phyloP scores from a whole-genome alignment of 177 flowering plant species.

The Vitis hybrid region DNA sequence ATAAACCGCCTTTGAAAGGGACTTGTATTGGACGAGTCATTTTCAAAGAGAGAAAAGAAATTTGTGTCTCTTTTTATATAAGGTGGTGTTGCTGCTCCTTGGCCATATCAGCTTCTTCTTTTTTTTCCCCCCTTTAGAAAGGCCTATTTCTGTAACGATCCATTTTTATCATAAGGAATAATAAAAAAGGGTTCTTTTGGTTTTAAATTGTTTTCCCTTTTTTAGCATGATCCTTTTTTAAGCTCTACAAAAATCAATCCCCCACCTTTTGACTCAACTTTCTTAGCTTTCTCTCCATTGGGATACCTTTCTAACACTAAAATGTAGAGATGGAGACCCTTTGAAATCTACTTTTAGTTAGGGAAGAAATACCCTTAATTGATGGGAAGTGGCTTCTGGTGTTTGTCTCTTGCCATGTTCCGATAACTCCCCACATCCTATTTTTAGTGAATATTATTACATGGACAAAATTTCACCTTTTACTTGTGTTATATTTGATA shows the following conservation, averaged over 20 bases:
- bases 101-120: background rate
- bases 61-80: constrained; percentile 14
- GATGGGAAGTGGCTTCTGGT: background rate
- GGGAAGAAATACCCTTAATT: background rate
- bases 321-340: constrained; percentile 6
- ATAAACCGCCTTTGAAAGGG: constrained; percentile 7
- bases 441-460: too few species aligned
- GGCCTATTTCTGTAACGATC: constrained; percentile 10
- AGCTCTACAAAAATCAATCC: constrained; percentile 5
- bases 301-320: constrained; percentile 9
- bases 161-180: background rate
- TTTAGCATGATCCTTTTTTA: constrained; percentile 27
- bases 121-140: constrained; percentile 6
- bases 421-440: too few species aligned
- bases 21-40: constrained; percentile 19
- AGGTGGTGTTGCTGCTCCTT: background rate
- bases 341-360: background rate
- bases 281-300: constrained; percentile 10
- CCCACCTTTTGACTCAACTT: constrained; percentile 42
- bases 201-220: constrained; percentile 26
- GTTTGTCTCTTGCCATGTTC: background rate
- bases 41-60: constrained; percentile 3
- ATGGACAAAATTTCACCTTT: too few species aligned
- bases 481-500: too few species aligned
- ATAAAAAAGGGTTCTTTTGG: constrained; percentile 28